A percentile compares a stretch with the other conserved stretches of the same genome.
Conservation (phyloP, 2,329 filamentous ascomycete species). For the Teratosphaeria destructans region DNA sequence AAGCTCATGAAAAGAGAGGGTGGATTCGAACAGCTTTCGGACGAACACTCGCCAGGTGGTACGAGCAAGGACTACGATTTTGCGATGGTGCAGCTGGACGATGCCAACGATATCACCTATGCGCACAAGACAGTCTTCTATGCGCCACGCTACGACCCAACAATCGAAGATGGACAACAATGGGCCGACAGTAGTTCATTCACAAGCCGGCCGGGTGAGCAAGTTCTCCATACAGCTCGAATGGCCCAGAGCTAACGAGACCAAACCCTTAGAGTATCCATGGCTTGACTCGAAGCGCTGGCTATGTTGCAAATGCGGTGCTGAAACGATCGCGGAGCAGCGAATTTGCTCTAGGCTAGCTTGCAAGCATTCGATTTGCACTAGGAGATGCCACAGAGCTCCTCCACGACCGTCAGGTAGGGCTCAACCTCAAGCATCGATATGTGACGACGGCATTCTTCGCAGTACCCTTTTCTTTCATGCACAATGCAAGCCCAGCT, state of each 20-base stretch:
- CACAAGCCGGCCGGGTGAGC: constrained; percentile 8
- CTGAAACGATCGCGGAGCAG: constrained; percentile 21
- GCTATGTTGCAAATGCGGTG: constrained; percentile 18
- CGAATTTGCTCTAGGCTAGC: constrained; percentile 15
- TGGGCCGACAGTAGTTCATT: constrained; percentile 9
- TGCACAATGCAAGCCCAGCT: neutral
- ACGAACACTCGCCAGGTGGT: neutral
- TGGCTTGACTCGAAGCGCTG: constrained; percentile 18
- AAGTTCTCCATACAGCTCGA: neutral
- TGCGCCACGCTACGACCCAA: constrained; percentile 5
- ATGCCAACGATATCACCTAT: neutral
- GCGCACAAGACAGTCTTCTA: neutral
- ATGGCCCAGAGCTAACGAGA: neutral
- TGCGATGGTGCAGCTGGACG: neutral
- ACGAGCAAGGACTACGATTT: neutral
- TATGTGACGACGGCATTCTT: neutral
- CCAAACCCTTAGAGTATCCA: neutral
- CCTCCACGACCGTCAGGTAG: neutral
- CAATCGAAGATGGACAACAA: constrained; percentile 4
- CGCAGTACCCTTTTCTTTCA: neutral
- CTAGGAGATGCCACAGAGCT: neutral
- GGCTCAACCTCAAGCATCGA: neutral
- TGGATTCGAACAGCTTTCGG: neutral
- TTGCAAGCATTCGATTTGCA: constrained; percentile 19
- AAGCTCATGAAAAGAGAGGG: neutral